A percentile compares a stretch with the other conserved stretches of the same genome.
phyloP scores from a whole-genome alignment of 305 asterid species.

The Fraxinus sp. region DNA sequence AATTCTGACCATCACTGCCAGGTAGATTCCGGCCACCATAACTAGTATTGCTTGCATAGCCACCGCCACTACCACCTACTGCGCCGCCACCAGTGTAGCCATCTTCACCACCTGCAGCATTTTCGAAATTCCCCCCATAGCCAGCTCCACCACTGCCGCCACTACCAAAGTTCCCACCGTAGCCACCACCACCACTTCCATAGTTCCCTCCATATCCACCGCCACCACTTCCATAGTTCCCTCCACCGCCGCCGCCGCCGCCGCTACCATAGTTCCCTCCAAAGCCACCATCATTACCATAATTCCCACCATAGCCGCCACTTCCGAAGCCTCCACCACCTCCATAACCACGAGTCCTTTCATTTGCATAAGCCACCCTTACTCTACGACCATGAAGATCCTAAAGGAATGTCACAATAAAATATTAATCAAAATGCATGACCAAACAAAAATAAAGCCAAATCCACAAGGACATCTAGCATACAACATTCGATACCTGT shows the following conservation, averaged over 20 bases:
- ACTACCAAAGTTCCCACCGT: not conserved
- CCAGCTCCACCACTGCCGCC: not conserved
- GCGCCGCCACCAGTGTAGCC: conserved; percentile 13
- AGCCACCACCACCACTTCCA: not conserved
- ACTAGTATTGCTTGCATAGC: conserved; percentile 10
- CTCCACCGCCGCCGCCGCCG: not conserved
- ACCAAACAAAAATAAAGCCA: not conserved
- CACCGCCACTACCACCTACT: conserved; percentile 13
- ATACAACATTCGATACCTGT: conserved; percentile 38
- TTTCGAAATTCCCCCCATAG: not conserved
- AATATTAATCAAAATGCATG: not conserved
- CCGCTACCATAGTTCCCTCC: conserved; percentile 12
- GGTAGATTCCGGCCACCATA: conserved; percentile 13
- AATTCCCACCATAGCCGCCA: conserved; percentile 19
- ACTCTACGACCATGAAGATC: conserved; percentile 75
- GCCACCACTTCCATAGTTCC: not conserved
- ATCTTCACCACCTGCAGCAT: not conserved
- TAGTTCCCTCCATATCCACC: conserved; percentile 1
- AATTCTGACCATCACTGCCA: conserved; percentile 25
- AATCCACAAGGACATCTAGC: not conserved
- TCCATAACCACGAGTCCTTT: conserved; percentile 49
- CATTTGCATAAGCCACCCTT: conserved; percentile 71
- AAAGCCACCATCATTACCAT: conserved; percentile 27
- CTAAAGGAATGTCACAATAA: conserved; percentile 33
- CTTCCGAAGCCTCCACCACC: conserved; percentile 36